Evolutionary conservation across 129 eudicot species (phyloP), one percentile per base, ranked within the genome.

Genomic region (Glebionis coronaria): DNA sequence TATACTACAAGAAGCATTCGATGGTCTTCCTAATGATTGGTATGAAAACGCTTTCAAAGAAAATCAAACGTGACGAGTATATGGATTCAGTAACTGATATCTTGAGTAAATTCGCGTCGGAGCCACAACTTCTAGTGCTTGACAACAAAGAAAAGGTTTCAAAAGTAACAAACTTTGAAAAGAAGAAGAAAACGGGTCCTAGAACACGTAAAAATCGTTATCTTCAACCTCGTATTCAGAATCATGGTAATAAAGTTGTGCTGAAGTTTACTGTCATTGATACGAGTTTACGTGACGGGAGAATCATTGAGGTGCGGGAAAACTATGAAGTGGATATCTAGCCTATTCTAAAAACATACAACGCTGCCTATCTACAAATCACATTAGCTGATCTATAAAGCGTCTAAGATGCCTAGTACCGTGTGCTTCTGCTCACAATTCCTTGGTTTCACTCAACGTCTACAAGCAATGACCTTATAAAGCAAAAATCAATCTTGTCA

Each of bases 211-310:
- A 76, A 61, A 80, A 76, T 49, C 65, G 70, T 69, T 86, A 81
- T 71, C 83, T 83, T 55, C 94, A 86, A 74, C 94, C 97, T 53
- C 85, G 85, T 21, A 75, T 35, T 46, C 84, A 81, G 11, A 76
- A 50, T 47, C 60, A 63, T 4, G 58, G 52, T 21, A 38, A 58
- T 3, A 31, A 31, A 31, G 79, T 68, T 75, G 44, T 52, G 51
- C 67, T 73, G 78, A 69, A 73, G 28, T 83, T 86, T 73, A 86
- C 82, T 0, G 83, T 81, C 12, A 86, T 83, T 11, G 94, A 90
- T 78, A 82, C 94, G 14, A 82, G 97, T 67, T 73, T 86, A 68
- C 25, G 74, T 45, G 73, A 69, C 18, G 88, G 83, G 5, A 79
- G 60, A 31, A 44, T 56, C 2, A 51, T 44, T 14, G 71, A 46